phyloP scores from a whole-genome alignment of 306 rosid species.

The Crotalaria pallida region DNA sequence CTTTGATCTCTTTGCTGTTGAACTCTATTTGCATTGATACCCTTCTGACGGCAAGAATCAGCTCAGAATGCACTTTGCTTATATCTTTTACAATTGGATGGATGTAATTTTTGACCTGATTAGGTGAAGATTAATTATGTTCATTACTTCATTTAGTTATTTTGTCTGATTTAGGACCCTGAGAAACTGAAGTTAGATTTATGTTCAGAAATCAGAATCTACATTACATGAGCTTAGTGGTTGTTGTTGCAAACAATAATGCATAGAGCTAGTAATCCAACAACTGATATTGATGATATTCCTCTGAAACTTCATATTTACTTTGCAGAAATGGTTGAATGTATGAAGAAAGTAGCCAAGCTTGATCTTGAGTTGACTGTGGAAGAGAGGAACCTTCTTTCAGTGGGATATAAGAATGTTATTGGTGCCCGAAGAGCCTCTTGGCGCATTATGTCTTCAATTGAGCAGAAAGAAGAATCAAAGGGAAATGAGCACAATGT shows the following conservation, averaged over 20 bases:
- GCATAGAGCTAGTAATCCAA: background rate
- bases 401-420: constrained; percentile 96
- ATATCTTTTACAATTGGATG: background rate
- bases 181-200: background rate
- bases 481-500: constrained; percentile 90
- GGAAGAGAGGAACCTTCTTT: constrained; percentile 97
- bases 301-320: constrained; percentile 17
- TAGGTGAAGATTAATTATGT: background rate
- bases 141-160: background rate
- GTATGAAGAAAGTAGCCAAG: constrained; percentile 82
- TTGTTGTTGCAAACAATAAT: background rate
- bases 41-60: background rate
- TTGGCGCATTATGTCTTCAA: constrained; percentile 98
- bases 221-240: background rate
- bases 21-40: background rate
- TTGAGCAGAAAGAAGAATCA: constrained; percentile 96
- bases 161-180: background rate
- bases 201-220: background rate
- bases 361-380: constrained; percentile 92
- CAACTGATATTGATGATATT: background rate
- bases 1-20: background rate
- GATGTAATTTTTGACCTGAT: background rate
- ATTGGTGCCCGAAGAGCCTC: constrained; percentile 96
- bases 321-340: constrained; percentile 90
- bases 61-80: background rate